Percentiles rank a stretch among this genome's conserved stretches.
These are phyloP conservation scores for Aspergillus thermomutatus DNA, from an alignment of 2,329 filamentous ascomycete genomes.

Conservation along the genomic window DNA sequence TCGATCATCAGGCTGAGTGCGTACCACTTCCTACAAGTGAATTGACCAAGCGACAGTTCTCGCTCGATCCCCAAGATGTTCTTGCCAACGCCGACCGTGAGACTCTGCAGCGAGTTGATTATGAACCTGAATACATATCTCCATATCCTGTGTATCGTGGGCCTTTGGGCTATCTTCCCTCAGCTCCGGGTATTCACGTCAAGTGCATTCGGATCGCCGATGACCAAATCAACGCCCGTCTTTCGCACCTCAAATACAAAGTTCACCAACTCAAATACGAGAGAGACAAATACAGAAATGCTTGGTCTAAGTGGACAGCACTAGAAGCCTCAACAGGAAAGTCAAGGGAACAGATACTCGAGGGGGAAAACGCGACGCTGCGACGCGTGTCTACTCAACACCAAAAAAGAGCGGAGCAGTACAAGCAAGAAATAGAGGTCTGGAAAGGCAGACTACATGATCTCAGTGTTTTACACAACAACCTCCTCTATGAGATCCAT, in stretches of 20 bases:
- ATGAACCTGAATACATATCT: conserved; percentile 24
- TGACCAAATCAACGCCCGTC: conserved; percentile 18
- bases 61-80: conserved; percentile 19
- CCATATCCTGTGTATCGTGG: conserved; percentile 29
- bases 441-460: conserved; percentile 22
- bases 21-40: conserved; percentile 14
- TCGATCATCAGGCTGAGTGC: not conserved
- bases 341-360: conserved; percentile 16
- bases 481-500: conserved; percentile 22
- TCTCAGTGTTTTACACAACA: conserved; percentile 23
- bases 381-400: conserved; percentile 24
- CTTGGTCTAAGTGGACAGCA: conserved; percentile 18
- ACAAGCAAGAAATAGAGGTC: conserved; percentile 24
- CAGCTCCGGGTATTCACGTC: conserved; percentile 27
- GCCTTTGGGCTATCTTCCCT: conserved; percentile 28
- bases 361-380: conserved; percentile 20
- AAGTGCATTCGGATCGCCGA: conserved; percentile 24
- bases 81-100: conserved; percentile 21
- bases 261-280: conserved; percentile 25
- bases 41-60: conserved; percentile 20
- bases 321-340: conserved; percentile 29
- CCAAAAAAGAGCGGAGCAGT: conserved; percentile 20
- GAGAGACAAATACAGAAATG: conserved; percentile 27
- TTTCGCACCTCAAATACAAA: conserved; percentile 19
- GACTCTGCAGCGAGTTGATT: conserved; percentile 16